A percentile compares a stretch with the other conserved stretches of the same genome.
These are phyloP conservation scores for Asclepias syriaca DNA, from an alignment of 257 asterid genomes.

Conservation along the genomic window DNA sequence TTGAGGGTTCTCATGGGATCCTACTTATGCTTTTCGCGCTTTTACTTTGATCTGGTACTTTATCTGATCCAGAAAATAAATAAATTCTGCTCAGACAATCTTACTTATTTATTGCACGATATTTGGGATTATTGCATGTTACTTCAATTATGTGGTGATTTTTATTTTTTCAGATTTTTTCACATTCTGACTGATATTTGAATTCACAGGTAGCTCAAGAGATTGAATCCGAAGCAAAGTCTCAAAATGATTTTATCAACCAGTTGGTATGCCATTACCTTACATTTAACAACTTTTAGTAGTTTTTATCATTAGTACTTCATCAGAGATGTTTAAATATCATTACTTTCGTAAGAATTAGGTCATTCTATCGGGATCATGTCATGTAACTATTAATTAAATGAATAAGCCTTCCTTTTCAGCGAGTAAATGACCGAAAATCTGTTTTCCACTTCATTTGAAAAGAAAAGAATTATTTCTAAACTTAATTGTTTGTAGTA, in stretches of 20 bases:
- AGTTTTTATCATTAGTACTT: neutral
- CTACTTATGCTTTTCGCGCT: neutral
- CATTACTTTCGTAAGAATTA: neutral
- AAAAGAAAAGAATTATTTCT: neutral
- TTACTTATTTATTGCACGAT: neutral
- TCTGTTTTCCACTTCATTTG: neutral
- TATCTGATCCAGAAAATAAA: neutral
- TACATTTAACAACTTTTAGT: slow-evolving; percentile 10
- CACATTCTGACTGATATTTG: slow-evolving; percentile 8
- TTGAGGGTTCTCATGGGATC: neutral
- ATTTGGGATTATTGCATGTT: slow-evolving; percentile 9
- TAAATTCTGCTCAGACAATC: neutral
- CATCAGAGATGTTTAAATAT: neutral
- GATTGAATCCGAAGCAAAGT: slow-evolving; percentile 71
- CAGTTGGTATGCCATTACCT: slow-evolving; percentile 62
- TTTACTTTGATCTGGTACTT: neutral
- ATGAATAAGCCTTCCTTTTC: neutral
- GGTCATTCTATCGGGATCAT: neutral
- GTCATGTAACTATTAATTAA: neutral
- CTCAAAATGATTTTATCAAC: slow-evolving; percentile 81
- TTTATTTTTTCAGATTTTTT: slow-evolving; percentile 10
- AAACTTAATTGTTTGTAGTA: neutral
- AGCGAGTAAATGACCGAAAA: neutral
- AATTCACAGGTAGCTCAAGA: slow-evolving; percentile 88
- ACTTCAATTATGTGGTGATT: neutral